Percentiles rank a stretch among this genome's conserved stretches.
Conservation (phyloP, 108 stramenopile species). For the Pseudonitzschia delicatissima region DNA sequence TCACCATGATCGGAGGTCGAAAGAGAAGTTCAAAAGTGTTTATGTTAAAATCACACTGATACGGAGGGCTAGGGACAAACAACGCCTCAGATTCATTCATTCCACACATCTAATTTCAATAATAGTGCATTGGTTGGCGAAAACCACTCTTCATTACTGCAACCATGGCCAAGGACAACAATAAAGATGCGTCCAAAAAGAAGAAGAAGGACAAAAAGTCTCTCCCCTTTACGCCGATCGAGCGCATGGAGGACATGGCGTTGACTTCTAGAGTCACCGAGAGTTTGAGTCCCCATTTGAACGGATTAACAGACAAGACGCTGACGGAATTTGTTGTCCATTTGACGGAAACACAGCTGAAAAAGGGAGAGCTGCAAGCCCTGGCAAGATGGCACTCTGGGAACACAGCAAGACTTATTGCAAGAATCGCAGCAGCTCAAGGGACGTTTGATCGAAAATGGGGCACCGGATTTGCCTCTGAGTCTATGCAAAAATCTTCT, state of each 20-base stretch:
- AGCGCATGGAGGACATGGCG: constrained; percentile 89
- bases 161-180: neutral
- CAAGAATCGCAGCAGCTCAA: constrained; percentile 41
- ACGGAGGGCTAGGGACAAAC: no score
- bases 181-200: constrained; percentile 1
- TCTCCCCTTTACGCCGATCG: constrained; percentile 72
- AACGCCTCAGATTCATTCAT: no score
- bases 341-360: constrained; percentile 73
- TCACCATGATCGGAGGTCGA: no score
- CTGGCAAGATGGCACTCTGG: neutral
- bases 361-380: constrained; percentile 8
- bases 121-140: no score
- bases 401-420: constrained; percentile 3
- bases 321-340: constrained; percentile 95
- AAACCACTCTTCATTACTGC: no score
- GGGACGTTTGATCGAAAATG: constrained; percentile 51
- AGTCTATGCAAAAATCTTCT: constrained; percentile 57
- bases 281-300: constrained; percentile 78
- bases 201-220: constrained; percentile 25
- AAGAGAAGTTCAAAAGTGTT: no score
- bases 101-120: no score
- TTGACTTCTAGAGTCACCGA: constrained; percentile 87
- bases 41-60: no score
- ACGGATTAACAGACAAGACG: constrained; percentile 88
- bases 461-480: constrained; percentile 64